A percentile compares a stretch with the other conserved stretches of the same genome.
Conservation (phyloP, 176 grass and related monocot species). For the Canna indica region DNA sequence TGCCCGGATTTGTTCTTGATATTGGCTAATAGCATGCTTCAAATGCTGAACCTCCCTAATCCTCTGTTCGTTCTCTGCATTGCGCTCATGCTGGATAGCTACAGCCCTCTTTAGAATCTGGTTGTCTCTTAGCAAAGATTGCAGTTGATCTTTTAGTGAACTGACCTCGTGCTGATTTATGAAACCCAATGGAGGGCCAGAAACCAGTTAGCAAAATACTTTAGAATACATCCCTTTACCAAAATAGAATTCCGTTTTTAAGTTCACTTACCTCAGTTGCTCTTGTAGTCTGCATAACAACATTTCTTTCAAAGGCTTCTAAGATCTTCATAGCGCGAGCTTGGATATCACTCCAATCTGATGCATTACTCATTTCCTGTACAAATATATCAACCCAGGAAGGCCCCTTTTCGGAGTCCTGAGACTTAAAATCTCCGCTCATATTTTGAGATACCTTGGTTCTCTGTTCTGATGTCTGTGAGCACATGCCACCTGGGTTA, state of each 20-base stretch:
- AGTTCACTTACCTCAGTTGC: conserved; percentile 9
- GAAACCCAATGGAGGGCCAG: not conserved
- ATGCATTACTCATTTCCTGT: conserved; percentile 26
- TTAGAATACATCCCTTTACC: not conserved
- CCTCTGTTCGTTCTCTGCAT: conserved; percentile 2
- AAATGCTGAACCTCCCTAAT: conserved; percentile 18
- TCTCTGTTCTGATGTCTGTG: conserved; percentile 9
- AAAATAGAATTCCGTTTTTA: not conserved
- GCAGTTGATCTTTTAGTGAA: conserved; percentile 11
- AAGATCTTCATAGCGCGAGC: conserved; percentile 19
- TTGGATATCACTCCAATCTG: conserved; percentile 20
- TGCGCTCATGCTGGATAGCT: conserved; percentile 13
- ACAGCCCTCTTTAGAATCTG: conserved; percentile 18
- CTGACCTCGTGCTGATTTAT: not conserved
- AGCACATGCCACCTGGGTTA: conserved; percentile 3
- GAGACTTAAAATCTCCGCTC: not conserved
- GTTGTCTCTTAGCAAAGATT: conserved; percentile 15
- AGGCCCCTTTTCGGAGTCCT: not conserved
- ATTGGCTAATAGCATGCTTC: conserved; percentile 14
- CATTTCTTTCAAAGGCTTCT: conserved; percentile 22
- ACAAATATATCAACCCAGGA: conserved; percentile 27
- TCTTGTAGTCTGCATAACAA: not conserved
- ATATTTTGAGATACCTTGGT: not conserved
- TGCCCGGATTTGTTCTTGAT: conserved; percentile 19
- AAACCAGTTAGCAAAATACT: not conserved